Evolutionary conservation across 2,329 filamentous ascomycete species (phyloP).

Genomic region (Neonectria hederae): DNA sequence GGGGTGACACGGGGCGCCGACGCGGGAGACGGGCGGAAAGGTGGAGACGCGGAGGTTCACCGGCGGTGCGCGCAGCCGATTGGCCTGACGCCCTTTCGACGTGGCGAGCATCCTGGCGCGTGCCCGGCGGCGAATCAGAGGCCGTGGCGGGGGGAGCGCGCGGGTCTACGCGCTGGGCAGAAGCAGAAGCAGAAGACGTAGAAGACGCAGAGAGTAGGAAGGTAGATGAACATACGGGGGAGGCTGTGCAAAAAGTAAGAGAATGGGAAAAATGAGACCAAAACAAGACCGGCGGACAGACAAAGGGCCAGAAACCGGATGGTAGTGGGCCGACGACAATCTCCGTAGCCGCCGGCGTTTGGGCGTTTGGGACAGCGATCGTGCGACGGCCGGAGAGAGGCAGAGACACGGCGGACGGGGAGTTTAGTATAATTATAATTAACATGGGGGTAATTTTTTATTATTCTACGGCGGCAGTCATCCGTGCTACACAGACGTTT

Average conservation of each 20-base stretch:
- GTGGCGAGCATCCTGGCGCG: conserved; percentile 33
- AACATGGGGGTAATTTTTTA: conserved; percentile 26
- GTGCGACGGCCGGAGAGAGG: conserved; percentile 28
- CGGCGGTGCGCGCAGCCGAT: conserved; percentile 17
- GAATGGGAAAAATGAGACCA: conserved; percentile 18
- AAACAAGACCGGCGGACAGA: conserved; percentile 13
- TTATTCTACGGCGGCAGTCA: conserved; percentile 4
- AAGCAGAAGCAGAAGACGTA: background rate
- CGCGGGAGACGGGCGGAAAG: conserved; percentile 9
- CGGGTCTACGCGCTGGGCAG: conserved; percentile 9
- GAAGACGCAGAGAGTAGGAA: background rate
- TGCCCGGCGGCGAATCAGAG: conserved; percentile 36
- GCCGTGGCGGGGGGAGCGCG: background rate
- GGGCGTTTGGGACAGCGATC: conserved; percentile 21
- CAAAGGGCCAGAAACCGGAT: conserved; percentile 18
- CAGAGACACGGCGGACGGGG: background rate
- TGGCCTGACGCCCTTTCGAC: conserved; percentile 21
- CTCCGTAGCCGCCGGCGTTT: conserved; percentile 37
- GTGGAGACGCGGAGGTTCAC: conserved; percentile 22
- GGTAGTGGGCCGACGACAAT: conserved; percentile 36
- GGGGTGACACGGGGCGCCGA: conserved; percentile 6
- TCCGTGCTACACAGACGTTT: background rate
- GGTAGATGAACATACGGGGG: conserved; percentile 20
- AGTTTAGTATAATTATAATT: conserved; percentile 3
- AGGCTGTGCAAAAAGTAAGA: conserved; percentile 9